Evolutionary conservation across 169 alveolate genomes (phyloP).

Genomic region (Ichthyophthirius multifiliis): DNA sequence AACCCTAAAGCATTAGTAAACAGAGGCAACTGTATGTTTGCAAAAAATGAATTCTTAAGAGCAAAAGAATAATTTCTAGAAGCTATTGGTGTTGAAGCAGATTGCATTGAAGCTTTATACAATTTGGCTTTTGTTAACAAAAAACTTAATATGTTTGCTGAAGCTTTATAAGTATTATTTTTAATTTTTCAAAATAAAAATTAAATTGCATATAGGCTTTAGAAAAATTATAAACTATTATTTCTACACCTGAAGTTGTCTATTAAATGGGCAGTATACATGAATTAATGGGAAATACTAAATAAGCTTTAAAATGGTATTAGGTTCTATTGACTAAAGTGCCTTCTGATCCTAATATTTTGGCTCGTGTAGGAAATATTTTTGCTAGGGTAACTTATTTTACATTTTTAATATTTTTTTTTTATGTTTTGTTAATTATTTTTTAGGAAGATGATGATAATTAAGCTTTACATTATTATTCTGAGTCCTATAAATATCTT

Average conservation of each 20-base stretch:
- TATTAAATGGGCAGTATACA: conserved; percentile 88
- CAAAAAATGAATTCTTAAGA: conserved; percentile 83
- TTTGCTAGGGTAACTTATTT: conserved; percentile 35
- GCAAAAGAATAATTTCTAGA: conserved; percentile 89
- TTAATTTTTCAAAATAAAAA: no score
- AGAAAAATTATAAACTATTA: conserved; percentile 89
- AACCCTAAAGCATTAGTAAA: conserved; percentile 91
- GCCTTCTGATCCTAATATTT: conserved; percentile 88
- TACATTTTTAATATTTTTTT: no score
- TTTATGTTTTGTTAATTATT: background rate
- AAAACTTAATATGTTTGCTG: conserved; percentile 71
- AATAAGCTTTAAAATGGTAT: conserved; percentile 90
- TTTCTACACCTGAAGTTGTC: conserved; percentile 87
- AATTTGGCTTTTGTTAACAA: conserved; percentile 88
- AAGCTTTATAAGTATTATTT: conserved; percentile 38
- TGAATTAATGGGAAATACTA: conserved; percentile 85
- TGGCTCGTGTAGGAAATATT: conserved; percentile 54
- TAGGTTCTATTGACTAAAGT: conserved; percentile 81
- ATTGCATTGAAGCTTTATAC: conserved; percentile 92
- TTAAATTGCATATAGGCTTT: no score
- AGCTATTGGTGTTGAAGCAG: conserved; percentile 94
- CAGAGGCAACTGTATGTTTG: conserved; percentile 89
- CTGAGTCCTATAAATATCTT: conserved; percentile 80
- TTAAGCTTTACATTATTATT: conserved; percentile 84
- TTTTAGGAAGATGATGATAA: conserved; percentile 79